phyloP scores from a whole-genome alignment of 305 asterid species.

The Andrographis paniculata region DNA sequence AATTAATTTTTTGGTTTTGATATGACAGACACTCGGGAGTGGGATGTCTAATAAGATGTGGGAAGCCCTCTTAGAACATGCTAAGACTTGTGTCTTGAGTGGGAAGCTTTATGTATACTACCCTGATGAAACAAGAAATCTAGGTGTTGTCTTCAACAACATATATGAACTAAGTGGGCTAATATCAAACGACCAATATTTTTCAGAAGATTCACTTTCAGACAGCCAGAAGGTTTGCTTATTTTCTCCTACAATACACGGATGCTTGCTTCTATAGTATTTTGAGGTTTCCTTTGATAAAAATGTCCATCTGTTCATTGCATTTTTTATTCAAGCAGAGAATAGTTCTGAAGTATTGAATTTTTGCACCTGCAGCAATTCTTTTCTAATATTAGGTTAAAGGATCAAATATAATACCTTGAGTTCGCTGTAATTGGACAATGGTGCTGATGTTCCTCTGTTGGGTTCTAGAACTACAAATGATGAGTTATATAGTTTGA shows the following conservation, averaged over 20 bases:
- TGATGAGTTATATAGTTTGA: no score
- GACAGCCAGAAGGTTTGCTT: constrained; percentile 49
- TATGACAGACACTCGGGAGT: constrained; percentile 76
- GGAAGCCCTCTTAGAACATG: constrained; percentile 90
- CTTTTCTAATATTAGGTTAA: no score
- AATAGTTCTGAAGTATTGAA: no score
- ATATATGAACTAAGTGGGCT: constrained; percentile 88
- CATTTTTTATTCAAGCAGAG: no score
- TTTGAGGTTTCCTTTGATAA: no score
- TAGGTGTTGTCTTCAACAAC: constrained; percentile 82
- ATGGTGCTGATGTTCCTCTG: no score
- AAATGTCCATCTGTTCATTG: no score
- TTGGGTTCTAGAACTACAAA: no score
- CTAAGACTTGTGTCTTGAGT: constrained; percentile 86
- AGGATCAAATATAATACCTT: no score
- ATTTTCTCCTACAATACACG: not conserved
- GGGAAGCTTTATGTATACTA: constrained; percentile 83
- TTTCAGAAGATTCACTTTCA: constrained; percentile 46
- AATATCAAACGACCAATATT: constrained; percentile 44
- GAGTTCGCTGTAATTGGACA: no score
- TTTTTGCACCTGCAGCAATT: no score
- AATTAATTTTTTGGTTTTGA: constrained; percentile 16
- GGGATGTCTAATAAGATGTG: constrained; percentile 99
- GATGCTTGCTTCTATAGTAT: no score
- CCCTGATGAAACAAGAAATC: constrained; percentile 64